These are phyloP conservation scores for Colletotrichum sp. DNA, from an alignment of 2,329 filamentous ascomycete genomes.

Conservation along the genomic window DNA sequence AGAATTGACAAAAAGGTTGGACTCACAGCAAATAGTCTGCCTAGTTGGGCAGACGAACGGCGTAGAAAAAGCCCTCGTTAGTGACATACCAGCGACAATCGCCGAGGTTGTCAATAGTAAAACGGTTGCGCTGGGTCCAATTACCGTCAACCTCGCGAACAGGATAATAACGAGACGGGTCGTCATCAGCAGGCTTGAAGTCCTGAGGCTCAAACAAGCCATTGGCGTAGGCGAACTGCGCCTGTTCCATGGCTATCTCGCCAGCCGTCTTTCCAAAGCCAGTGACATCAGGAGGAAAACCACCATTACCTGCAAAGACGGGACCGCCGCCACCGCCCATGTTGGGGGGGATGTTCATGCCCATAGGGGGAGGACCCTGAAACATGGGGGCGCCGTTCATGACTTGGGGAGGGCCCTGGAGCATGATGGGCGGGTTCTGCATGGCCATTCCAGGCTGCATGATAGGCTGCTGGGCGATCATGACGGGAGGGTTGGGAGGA, in stretches of 20 bases:
- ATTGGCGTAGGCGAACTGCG: slow-evolving; percentile 54
- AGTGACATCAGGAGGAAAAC: slow-evolving; percentile 52
- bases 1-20: not conserved
- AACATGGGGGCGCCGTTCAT: slow-evolving; percentile 4
- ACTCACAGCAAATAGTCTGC: not conserved
- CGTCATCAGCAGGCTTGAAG: slow-evolving; percentile 66
- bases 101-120: slow-evolving; percentile 64
- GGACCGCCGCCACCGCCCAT: slow-evolving; percentile 5
- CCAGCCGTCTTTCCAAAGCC: slow-evolving; percentile 55
- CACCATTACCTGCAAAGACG: slow-evolving; percentile 41
- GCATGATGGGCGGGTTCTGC: slow-evolving; percentile 27
- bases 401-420: slow-evolving; percentile 30
- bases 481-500: slow-evolving; percentile 29
- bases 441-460: slow-evolving; percentile 26
- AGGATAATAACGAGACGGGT: slow-evolving; percentile 66
- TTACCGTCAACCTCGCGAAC: slow-evolving; percentile 65
- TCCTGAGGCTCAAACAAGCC: slow-evolving; percentile 63
- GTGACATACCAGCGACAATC: slow-evolving; percentile 65
- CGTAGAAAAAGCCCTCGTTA: slow-evolving; percentile 65
- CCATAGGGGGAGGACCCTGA: slow-evolving; percentile 4
- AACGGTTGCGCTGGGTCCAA: slow-evolving; percentile 64
- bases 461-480: slow-evolving; percentile 37
- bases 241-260: slow-evolving; percentile 52
- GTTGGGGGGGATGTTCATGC: slow-evolving; percentile 2
- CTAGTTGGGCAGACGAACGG: slow-evolving; percentile 55